Percentiles rank a stretch among this genome's conserved stretches.
Evolutionary conservation across 2,329 filamentous ascomycete genomes (phyloP).

Genomic region (Paraphaeosphaeria sporulosa): DNA sequence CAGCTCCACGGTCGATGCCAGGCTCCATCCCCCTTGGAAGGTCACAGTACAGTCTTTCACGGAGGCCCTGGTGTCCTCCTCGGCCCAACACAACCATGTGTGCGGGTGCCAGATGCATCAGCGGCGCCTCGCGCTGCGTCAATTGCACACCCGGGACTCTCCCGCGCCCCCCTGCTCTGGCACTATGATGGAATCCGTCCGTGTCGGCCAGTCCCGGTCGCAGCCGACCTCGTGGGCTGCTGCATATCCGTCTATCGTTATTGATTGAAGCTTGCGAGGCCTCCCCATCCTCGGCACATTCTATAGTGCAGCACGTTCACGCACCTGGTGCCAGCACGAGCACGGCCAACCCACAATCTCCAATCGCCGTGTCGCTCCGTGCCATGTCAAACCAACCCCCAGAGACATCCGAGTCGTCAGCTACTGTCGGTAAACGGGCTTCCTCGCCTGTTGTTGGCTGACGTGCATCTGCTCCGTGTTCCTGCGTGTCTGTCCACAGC

Average conservation of each 20-base stretch:
- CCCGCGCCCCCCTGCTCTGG: constrained; percentile 4
- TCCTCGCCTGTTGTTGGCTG: constrained; percentile 2
- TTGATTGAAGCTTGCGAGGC: constrained; percentile 5
- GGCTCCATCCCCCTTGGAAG: not conserved
- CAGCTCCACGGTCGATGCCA: not conserved
- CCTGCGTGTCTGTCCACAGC: constrained; percentile 2
- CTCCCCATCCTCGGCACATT: not conserved
- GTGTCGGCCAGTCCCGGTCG: not conserved
- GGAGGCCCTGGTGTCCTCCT: not conserved
- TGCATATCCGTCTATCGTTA: constrained; percentile 4
- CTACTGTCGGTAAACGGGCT: not conserved
- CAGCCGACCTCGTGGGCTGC: constrained; percentile 5
- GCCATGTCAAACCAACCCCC: not conserved
- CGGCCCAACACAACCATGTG: not conserved
- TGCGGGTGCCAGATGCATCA: not conserved
- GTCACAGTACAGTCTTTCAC: not conserved
- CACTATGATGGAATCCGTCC: not conserved
- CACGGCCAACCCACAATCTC: not conserved
- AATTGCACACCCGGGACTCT: not conserved
- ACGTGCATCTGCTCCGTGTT: constrained; percentile 6
- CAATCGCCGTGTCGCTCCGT: not conserved
- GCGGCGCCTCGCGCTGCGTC: not conserved
- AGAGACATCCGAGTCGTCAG: not conserved
- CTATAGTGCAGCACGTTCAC: constrained; percentile 2
- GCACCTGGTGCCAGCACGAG: constrained; percentile 1